Evolutionary conservation across 176 grass and related monocot genomes (phyloP).

Genomic region (Luzula sylvatica): DNA sequence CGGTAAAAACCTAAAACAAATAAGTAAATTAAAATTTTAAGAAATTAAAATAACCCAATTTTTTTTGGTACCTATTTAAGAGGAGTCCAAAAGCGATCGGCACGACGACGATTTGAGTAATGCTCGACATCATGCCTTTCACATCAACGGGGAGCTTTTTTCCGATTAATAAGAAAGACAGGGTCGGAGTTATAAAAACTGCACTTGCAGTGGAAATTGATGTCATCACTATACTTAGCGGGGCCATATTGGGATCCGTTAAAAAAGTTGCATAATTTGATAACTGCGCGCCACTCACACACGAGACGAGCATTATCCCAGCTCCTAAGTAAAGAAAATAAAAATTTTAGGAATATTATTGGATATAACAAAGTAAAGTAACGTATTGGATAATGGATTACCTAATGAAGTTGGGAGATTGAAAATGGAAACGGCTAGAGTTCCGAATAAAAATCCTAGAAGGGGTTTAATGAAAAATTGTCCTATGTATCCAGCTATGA

Average conservation of each 20-base stretch:
- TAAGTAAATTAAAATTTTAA: background rate
- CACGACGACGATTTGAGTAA: slow-evolving; percentile 87
- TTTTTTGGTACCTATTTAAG: slow-evolving; percentile 96
- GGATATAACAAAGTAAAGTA: too few relatives aligned
- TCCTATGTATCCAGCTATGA: slow-evolving; percentile 61
- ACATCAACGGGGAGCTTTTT: slow-evolving; percentile 92
- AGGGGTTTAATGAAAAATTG: slow-evolving; percentile 81
- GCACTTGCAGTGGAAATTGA: slow-evolving; percentile 86
- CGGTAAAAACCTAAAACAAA: slow-evolving; percentile 57
- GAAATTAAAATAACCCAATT: too few relatives aligned
- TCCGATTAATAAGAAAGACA: slow-evolving; percentile 90
- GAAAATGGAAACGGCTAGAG: slow-evolving; percentile 52
- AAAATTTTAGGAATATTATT: slow-evolving; percentile 3
- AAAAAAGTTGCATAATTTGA: slow-evolving; percentile 93
- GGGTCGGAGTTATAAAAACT: slow-evolving; percentile 75
- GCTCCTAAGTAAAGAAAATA: slow-evolving; percentile 59
- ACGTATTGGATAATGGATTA: background rate
- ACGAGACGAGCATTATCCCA: slow-evolving; percentile 95
- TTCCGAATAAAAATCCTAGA: slow-evolving; percentile 87
- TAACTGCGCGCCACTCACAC: slow-evolving; percentile 87
- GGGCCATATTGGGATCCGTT: slow-evolving; percentile 83
- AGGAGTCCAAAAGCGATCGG: slow-evolving; percentile 86
- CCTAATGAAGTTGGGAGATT: slow-evolving; percentile 77
- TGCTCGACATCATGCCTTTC: slow-evolving; percentile 93
- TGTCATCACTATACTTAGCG: slow-evolving; percentile 99